Evolutionary conservation across 768 basidiomycete species (phyloP).

Genomic region (Podaxis sp.): DNA sequence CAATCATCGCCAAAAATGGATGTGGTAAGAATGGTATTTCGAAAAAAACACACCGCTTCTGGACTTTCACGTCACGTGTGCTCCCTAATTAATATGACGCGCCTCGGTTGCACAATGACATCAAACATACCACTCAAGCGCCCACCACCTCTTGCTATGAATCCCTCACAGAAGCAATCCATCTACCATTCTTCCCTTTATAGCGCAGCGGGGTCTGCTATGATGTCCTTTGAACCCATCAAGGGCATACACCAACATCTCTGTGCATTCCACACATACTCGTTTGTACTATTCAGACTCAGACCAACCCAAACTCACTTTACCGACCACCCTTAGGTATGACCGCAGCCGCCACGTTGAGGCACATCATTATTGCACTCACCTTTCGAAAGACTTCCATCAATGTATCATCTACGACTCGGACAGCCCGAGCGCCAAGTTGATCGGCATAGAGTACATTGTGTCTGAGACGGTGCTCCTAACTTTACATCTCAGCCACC

Average conservation of each 20-base stretch:
- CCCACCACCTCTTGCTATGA: neutral
- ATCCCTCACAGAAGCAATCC: conserved; percentile 2
- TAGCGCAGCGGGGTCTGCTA: conserved; percentile 2
- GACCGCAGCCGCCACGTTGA: conserved; percentile 10
- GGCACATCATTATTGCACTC: conserved; percentile 11
- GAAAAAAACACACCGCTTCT: neutral
- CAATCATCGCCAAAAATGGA: conserved; percentile 20
- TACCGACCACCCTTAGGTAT: neutral
- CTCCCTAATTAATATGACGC: neutral
- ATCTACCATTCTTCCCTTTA: conserved; percentile 8
- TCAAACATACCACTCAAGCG: too few relatives aligned
- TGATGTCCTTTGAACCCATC: conserved; percentile 12
- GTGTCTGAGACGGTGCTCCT: conserved; percentile 9
- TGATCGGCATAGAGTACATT: conserved; percentile 12
- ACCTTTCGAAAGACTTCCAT: conserved; percentile 10
- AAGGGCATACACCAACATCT: conserved; percentile 11
- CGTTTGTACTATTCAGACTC: neutral
- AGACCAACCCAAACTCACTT: neutral
- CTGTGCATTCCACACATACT: conserved; percentile 11
- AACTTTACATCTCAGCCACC: neutral
- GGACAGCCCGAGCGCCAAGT: conserved; percentile 1
- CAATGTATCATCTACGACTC: conserved; percentile 12
- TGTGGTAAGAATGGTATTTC: neutral
- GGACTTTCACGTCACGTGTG: conserved; percentile 3
- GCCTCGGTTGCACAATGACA: neutral